These are phyloP conservation scores for Magnolia kwangsiensis DNA, from an alignment of 164 flowering plant genomes.

Conservation along the genomic window DNA sequence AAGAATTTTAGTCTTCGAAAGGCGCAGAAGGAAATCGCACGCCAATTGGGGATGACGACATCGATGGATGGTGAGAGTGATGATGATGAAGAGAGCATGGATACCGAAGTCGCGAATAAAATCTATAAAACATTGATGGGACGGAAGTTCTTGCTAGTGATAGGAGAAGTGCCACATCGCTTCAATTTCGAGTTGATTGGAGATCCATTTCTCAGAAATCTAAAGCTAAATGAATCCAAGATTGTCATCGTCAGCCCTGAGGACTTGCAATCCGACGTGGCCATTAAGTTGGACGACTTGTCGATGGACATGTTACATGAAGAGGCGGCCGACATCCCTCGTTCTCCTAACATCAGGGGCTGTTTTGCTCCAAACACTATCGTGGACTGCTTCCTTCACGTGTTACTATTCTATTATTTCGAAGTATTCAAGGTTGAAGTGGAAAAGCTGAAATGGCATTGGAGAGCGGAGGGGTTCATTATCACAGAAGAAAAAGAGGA, in stretches of 20 bases:
- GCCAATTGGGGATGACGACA: background rate
- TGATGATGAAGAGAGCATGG: background rate
- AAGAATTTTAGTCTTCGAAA: background rate
- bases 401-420: background rate
- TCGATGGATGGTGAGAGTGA: background rate
- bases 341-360: background rate
- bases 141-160: background rate
- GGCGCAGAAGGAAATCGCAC: background rate
- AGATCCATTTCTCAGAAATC: background rate
- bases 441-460: background rate
- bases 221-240: background rate
- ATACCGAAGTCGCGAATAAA: background rate
- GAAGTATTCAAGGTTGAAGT: too few relatives aligned
- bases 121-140: background rate
- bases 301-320: too few relatives aligned
- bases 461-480: background rate
- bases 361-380: background rate
- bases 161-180: background rate
- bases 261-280: too few relatives aligned
- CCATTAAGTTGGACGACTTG: too few relatives aligned
- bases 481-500: background rate
- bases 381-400: background rate
- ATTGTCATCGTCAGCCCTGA: background rate
- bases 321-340: background rate
- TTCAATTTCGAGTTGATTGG: background rate